phyloP scores from a whole-genome alignment of 805 yeast genomes.

The Teunomyces barrocoloradensis region DNA sequence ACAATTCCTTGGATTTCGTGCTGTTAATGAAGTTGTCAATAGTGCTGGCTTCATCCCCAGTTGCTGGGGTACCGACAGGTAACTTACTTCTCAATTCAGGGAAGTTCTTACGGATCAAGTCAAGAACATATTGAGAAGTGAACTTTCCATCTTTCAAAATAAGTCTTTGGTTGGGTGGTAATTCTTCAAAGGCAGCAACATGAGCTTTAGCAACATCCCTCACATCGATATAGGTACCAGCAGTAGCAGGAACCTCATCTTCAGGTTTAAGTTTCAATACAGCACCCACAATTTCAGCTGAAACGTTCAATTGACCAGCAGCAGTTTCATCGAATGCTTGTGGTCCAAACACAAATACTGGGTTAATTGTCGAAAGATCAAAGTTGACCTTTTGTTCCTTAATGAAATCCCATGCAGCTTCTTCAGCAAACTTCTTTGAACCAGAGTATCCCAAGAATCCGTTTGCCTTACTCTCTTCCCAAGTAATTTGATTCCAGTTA shows the following conservation, averaged over 20 bases:
- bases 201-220: conserved; percentile 22
- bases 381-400: conserved; percentile 1
- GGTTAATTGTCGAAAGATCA: conserved; percentile 28
- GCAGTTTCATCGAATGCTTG: conserved; percentile 34
- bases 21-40: conserved; percentile 11
- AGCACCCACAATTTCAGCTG: conserved; percentile 40
- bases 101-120: conserved; percentile 18
- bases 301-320: conserved; percentile 32
- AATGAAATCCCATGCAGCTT: conserved; percentile 56
- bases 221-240: conserved; percentile 13
- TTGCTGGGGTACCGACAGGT: conserved; percentile 17
- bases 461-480: conserved; percentile 44
- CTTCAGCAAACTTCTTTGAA: conserved; percentile 60
- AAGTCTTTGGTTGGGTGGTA: conserved; percentile 10
- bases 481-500: conserved; percentile 52
- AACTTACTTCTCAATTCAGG: conserved; percentile 17
- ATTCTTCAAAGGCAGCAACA: conserved; percentile 12
- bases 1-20: conserved; percentile 14
- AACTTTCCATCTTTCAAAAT: conserved; percentile 13
- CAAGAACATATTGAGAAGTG: conserved; percentile 17
- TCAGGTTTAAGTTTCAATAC: conserved; percentile 21
- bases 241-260: conserved; percentile 1
- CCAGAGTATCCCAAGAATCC: conserved; percentile 49
- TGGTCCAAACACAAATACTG: conserved; percentile 42
- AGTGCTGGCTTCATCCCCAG: conserved; percentile 9